These are phyloP conservation scores for Aspergillus novoparasiticus DNA, from an alignment of 2,329 filamentous ascomycete species.

Conservation along the genomic window DNA sequence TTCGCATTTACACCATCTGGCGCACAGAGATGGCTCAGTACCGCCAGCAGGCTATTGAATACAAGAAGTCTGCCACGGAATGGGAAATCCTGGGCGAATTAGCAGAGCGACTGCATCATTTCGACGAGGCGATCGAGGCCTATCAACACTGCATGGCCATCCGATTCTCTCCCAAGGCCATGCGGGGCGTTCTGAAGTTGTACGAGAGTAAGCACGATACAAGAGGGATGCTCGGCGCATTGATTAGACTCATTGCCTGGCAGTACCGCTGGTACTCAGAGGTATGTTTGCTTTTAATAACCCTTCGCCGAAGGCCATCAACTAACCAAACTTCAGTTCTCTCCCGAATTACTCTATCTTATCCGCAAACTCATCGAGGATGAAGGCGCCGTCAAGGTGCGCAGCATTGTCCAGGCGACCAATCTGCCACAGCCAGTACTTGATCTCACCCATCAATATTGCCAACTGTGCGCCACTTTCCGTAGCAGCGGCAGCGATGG, in stretches of 20 bases:
- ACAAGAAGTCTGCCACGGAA: constrained; percentile 94
- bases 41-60: constrained; percentile 87
- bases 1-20: constrained; percentile 99
- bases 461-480: constrained; percentile 90
- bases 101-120: constrained; percentile 88
- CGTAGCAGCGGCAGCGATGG: constrained; percentile 90
- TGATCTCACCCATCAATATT: constrained; percentile 95
- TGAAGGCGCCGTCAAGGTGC: constrained; percentile 94
- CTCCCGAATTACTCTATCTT: constrained; percentile 81
- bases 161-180: constrained; percentile 90
- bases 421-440: constrained; percentile 90
- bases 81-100: constrained; percentile 97
- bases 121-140: constrained; percentile 87
- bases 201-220: constrained; percentile 79
- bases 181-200: constrained; percentile 78
- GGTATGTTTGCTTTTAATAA: constrained; percentile 46
- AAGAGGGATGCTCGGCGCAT: constrained; percentile 76
- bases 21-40: constrained; percentile 97
- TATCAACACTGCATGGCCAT: constrained; percentile 85
- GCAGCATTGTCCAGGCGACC: constrained; percentile 95
- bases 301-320: constrained; percentile 16
- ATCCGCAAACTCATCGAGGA: constrained; percentile 94
- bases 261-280: constrained; percentile 99
- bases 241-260: constrained; percentile 93
- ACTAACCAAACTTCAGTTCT: constrained; percentile 62